phyloP scores from a whole-genome alignment of 495 filamentous ascomycete genomes.

The Trichoderma reesei region DNA sequence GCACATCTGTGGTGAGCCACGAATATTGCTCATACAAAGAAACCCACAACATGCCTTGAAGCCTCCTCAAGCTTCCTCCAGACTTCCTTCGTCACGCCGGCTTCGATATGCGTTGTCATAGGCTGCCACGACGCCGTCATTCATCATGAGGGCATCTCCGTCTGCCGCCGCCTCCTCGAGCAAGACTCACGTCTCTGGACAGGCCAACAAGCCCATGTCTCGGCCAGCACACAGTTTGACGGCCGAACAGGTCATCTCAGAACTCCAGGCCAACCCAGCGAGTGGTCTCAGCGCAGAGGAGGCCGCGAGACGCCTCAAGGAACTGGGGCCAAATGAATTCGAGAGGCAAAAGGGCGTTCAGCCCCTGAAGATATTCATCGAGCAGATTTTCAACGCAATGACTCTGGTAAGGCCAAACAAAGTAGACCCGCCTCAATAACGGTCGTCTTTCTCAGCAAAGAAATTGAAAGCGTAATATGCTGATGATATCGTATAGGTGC shows the following conservation, averaged over 20 bases:
- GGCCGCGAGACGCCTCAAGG: slow-evolving; percentile 43
- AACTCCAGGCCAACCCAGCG: slow-evolving; percentile 44
- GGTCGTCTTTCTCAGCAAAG: background rate
- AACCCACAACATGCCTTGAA: too few species aligned
- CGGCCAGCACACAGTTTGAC: slow-evolving; percentile 51
- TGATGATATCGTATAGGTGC: slow-evolving; percentile 12
- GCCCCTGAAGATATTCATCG: slow-evolving; percentile 59
- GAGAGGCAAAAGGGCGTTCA: slow-evolving; percentile 51
- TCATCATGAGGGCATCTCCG: background rate
- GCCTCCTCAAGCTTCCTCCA: too few species aligned
- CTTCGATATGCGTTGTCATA: too few species aligned
- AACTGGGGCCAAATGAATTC: slow-evolving; percentile 54
- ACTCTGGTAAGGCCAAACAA: slow-evolving; percentile 28
- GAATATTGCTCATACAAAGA: too few species aligned
- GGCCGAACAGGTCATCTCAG: slow-evolving; percentile 35
- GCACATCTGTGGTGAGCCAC: too few species aligned
- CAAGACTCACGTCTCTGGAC: slow-evolving; percentile 31
- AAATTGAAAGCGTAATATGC: background rate
- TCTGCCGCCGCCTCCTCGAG: background rate
- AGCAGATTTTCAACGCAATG: slow-evolving; percentile 46
- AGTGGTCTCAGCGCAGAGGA: slow-evolving; percentile 50
- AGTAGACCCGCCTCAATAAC: background rate
- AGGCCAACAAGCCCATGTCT: slow-evolving; percentile 38
- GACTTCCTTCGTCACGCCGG: too few species aligned
- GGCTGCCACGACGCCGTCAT: too few species aligned